A percentile compares a stretch with the other conserved stretches of the same genome.
Evolutionary conservation across 1,284 basidiomycete genomes (phyloP).

Genomic region (Butyriboletus regius): DNA sequence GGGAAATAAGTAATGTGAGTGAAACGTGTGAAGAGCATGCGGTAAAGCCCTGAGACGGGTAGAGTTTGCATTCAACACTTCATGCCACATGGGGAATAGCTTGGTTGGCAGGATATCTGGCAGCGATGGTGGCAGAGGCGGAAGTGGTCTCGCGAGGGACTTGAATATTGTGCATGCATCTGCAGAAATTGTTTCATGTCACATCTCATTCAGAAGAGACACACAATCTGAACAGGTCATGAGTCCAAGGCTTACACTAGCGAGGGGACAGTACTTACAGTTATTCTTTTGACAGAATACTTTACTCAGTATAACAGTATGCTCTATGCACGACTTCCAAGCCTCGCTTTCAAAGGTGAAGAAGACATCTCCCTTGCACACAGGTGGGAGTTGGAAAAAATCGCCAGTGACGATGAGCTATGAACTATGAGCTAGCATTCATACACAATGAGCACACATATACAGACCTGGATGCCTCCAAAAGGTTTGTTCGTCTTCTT

Average conservation of each 20-base stretch:
- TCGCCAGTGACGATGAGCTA: constrained; percentile 75
- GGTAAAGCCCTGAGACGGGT: constrained; percentile 31
- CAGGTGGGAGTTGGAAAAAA: constrained; percentile 83
- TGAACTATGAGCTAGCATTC: neutral
- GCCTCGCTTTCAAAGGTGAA: constrained; percentile 75
- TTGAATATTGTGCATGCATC: constrained; percentile 37
- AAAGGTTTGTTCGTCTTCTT: constrained; percentile 62
- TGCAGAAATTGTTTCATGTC: constrained; percentile 45
- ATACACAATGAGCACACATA: neutral
- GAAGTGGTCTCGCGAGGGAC: constrained; percentile 36
- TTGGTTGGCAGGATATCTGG: constrained; percentile 35
- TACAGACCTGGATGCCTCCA: constrained; percentile 71
- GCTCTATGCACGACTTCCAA: constrained; percentile 62
- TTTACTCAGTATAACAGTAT: constrained; percentile 66
- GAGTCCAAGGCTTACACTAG: neutral
- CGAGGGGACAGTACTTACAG: constrained; percentile 28
- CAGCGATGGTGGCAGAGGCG: constrained; percentile 19
- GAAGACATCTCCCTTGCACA: constrained; percentile 36
- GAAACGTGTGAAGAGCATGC: constrained; percentile 22
- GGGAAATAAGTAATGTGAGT: constrained; percentile 33
- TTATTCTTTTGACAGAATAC: constrained; percentile 62
- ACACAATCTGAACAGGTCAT: constrained; percentile 47
- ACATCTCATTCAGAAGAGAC: constrained; percentile 66
- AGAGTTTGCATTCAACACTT: constrained; percentile 34
- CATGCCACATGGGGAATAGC: constrained; percentile 34